Conservation (phyloP, 106 monocot genomes). For the Iris macrosiphon region DNA sequence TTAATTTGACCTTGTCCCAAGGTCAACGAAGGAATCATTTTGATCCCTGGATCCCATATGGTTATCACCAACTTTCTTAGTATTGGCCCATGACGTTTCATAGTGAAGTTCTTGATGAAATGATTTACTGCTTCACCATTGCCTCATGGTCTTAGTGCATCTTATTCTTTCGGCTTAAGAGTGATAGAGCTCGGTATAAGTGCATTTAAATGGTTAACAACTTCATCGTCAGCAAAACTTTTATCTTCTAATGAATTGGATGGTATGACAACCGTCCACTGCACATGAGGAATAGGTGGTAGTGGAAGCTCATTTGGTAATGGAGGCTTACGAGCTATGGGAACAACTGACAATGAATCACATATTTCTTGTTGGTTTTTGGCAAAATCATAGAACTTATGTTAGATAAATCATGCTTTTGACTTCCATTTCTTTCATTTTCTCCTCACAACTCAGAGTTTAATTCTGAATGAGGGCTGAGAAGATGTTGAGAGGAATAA, state of each 20-base stretch:
- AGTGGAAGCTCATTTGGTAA: slow-evolving; percentile 38
- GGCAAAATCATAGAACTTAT: slow-evolving; percentile 18
- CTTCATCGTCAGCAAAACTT: not conserved
- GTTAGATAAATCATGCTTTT: slow-evolving; percentile 22
- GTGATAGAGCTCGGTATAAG: not conserved
- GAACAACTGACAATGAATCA: slow-evolving; percentile 6
- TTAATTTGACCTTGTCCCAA: too few species aligned
- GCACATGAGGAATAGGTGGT: slow-evolving; percentile 75
- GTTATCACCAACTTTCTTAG: too few species aligned
- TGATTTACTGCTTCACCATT: not conserved
- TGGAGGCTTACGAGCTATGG: slow-evolving; percentile 10
- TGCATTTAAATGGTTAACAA: slow-evolving; percentile 1
- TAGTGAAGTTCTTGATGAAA: not conserved
- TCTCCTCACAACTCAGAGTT: slow-evolving; percentile 81
- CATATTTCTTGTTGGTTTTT: slow-evolving; percentile 1
- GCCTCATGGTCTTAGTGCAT: not conserved
- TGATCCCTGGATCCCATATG: too few species aligned
- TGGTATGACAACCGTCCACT: slow-evolving; percentile 51
- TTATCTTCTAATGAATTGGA: not conserved
- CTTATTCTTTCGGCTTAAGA: not conserved
- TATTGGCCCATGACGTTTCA: too few species aligned
- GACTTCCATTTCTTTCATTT: slow-evolving; percentile 25
- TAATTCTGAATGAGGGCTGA: slow-evolving; percentile 46
- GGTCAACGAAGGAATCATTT: too few species aligned
- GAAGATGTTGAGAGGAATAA: slow-evolving; percentile 66